Base-by-base conservation (phyloP, 371 early-diverging fungal species). In the Thermomucor indicae-seudaticae region DNA sequence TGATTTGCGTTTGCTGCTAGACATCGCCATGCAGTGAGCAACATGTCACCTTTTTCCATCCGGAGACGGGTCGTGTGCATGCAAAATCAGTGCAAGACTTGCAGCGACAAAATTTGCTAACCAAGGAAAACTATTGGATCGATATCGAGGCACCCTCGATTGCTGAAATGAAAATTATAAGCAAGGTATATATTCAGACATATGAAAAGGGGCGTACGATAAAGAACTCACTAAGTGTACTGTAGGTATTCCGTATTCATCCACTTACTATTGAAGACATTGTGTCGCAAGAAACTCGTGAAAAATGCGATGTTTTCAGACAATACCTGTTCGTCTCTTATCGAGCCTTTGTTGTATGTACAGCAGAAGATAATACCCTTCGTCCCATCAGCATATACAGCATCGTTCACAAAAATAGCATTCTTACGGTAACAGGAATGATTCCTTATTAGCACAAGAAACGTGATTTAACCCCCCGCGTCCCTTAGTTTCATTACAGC, bases 181-280 rank as follows among this genome's bases (percentile, higher is more conserved):
- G 83, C 47, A 79, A 80, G 57, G 78, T 80, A 64, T 49, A 1
- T 14, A 22, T 35, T 27, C 22, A 19, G 20, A n/a, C 3, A 14
- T 29, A n/a, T 22, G 4, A 20, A 14, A 10, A 22, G 5, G 19
- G 37, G 37, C 16, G 37, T 14, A 5, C 53, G 16, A 29, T 32
- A 17, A 12, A 6, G 16, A 34, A 25, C 16, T 45, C 4, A 6
- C 19, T 24, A n/a, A n/a, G n/a, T 25, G 11, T 19, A 6, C 12
- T 28, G 14, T 47, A 70, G 78, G 60, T 81, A 14, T 84, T 81
- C 49, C 60, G 76, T 23, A 76, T 84, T 16, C 84, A 95, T 60
- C 92, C 96, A 19, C 66, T 95, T 8, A 95, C 93, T 1, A 80
- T 80, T n/a, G 95, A 96, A 64, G 94, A 94, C 52, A 90, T 95